Base-by-base conservation (phyloP, 108 stramenopile species). In the Fragilariopsis cylindrus region DNA sequence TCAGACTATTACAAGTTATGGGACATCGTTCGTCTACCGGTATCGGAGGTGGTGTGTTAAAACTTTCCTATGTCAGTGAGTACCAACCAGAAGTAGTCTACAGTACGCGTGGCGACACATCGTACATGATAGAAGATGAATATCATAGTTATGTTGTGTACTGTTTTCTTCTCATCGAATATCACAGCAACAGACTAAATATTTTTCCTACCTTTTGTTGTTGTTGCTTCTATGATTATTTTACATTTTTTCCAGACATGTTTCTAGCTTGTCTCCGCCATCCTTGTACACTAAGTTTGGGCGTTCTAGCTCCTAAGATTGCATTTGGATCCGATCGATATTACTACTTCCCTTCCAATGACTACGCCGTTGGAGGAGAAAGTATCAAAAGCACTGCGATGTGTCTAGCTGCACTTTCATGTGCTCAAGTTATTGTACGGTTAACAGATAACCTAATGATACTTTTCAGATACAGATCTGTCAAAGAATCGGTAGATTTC, bases 11-110 rank as follows among this genome's bases (percentile, higher is more conserved):
- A 45, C 45, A 48, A 41, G 65, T 45, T 15, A 46, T 65, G 46
- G 44, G 47, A 47, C 65, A 46, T 45, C 21, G 12, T 13, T 65
- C 65, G 13, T 60, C 58, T 40, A 30, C 30, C 30, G 0, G 52
- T 53, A 65, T 65, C 44, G 65, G 65, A 13, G 41, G 46, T 18
- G 19, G 19, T 13, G n/a, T 48, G 19, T 16, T 48, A 45, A 65
- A 65, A 12, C 47, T 65, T 46, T 65, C 65, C 4, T 65, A 65
- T 45, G 44, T 48, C 44, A 65, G 65, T 65, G 19, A 65, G 65
- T 65, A 21, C 1, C 52, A 30, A 30, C 30, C 30, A 30, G 2
- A 30, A 30, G 30, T 30, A 30, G 30, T 30, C 30, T 30, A 30
- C 30, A 30, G 30, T 30, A 30, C 30, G 30, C 30, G 30, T 30